A percentile compares a stretch with the other conserved stretches of the same genome.
These are phyloP conservation scores for Paecilomyces formosus DNA, from an alignment of 2,329 filamentous ascomycete genomes.

Conservation along the genomic window DNA sequence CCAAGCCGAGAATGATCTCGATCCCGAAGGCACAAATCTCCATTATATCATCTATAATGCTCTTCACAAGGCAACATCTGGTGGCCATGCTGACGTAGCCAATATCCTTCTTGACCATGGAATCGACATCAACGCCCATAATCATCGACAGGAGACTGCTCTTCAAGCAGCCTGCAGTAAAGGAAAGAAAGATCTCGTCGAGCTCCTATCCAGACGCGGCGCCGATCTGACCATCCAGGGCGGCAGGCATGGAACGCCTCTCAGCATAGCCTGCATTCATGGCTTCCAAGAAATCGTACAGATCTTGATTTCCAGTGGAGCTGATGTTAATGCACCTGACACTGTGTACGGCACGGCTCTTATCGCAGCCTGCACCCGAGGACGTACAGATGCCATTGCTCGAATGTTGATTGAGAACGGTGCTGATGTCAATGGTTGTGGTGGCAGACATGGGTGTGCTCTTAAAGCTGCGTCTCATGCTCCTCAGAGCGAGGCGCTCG, in stretches of 20 bases:
- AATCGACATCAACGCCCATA: constrained; percentile 7
- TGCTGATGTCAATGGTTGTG: neutral
- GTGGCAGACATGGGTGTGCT: no score
- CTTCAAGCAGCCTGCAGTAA: constrained; percentile 5
- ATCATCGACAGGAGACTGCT: constrained; percentile 4
- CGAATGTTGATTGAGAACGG: neutral
- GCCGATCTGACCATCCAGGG: constrained; percentile 5
- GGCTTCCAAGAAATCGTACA: neutral
- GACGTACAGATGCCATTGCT: neutral
- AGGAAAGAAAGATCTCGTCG: constrained; percentile 6
- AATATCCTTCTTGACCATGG: constrained; percentile 2
- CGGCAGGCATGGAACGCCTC: neutral
- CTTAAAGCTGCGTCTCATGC: no score
- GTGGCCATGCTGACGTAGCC: neutral
- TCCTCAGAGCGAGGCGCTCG: no score
- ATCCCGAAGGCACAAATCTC: no score
- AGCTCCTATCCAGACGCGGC: constrained; percentile 8
- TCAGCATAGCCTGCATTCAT: constrained; percentile 1
- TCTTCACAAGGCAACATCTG: neutral
- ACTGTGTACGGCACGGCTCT: neutral
- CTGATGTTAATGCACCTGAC: neutral
- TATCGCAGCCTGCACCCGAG: neutral
- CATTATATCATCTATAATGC: neutral
- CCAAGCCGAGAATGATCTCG: neutral
- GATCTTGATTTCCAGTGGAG: neutral